A percentile compares a stretch with the other conserved stretches of the same genome.
phyloP scores from a whole-genome alignment of 257 asterid genomes.

The Apocynum venetum region DNA sequence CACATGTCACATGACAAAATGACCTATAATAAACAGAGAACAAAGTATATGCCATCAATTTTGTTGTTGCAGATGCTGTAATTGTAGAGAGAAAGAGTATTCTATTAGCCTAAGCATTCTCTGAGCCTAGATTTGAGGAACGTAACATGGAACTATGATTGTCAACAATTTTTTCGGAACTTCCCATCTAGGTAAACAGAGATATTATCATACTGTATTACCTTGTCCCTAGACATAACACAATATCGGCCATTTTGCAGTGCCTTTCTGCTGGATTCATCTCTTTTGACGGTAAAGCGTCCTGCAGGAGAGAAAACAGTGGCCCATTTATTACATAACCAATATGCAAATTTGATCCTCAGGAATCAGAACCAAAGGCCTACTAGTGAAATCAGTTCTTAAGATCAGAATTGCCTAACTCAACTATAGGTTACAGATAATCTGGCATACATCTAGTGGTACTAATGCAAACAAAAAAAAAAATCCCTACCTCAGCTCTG shows the following conservation, averaged over 20 bases:
- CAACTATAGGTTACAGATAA: background rate
- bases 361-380: background rate
- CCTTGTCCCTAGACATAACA: conserved; percentile 95
- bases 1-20: background rate
- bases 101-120: background rate
- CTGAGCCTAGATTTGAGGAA: background rate
- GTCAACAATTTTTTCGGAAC: background rate
- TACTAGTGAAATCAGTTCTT: background rate
- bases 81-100: background rate
- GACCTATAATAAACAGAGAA: background rate
- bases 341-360: background rate
- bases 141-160: background rate
- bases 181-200: background rate
- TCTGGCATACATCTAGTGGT: background rate
- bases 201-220: conserved; percentile 21
- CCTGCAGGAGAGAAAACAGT: conserved; percentile 40
- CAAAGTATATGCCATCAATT: background rate
- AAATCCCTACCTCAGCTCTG: background rate
- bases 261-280: conserved; percentile 87
- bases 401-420: background rate
- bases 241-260: conserved; percentile 91
- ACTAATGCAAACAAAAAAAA: background rate
- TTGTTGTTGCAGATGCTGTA: background rate
- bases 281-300: conserved; percentile 90
- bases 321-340: background rate